Percentiles rank a stretch among this genome's conserved stretches.
Conservation (phyloP, 2,329 filamentous ascomycete genomes). For the Penicillium corylophilum region DNA sequence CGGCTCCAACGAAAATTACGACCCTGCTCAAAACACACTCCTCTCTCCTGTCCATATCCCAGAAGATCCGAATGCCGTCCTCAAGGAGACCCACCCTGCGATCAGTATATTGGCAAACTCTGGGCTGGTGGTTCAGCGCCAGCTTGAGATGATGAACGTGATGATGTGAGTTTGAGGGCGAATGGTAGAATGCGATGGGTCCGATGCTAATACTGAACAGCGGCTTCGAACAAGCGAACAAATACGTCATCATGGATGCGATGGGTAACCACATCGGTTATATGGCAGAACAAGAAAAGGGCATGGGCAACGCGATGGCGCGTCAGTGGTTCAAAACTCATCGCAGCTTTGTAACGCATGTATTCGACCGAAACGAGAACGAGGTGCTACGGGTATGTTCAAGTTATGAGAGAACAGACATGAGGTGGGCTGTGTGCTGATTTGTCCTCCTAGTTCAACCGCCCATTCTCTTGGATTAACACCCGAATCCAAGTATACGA, state of each 20-base stretch:
- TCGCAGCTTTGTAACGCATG: constrained; percentile 63
- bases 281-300: constrained; percentile 63
- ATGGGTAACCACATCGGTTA: constrained; percentile 63
- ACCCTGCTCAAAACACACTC: constrained; percentile 48
- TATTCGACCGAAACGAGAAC: constrained; percentile 61
- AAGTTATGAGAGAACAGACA: not conserved
- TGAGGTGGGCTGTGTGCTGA: not conserved
- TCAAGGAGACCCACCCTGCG: constrained; percentile 59
- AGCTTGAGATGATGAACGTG: constrained; percentile 66
- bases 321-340: constrained; percentile 63
- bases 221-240: constrained; percentile 66
- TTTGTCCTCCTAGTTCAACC: constrained; percentile 49
- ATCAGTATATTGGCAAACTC: constrained; percentile 60
- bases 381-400: constrained; percentile 55
- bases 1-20: constrained; percentile 43
- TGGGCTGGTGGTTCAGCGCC: constrained; percentile 61
- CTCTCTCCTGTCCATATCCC: constrained; percentile 62
- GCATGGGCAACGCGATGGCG: constrained; percentile 55
- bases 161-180: constrained; percentile 45
- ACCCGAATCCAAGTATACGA: constrained; percentile 59
- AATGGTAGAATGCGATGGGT: not conserved
- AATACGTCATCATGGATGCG: constrained; percentile 65
- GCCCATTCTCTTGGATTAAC: constrained; percentile 65
- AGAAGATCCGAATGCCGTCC: constrained; percentile 59
- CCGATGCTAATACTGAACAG: constrained; percentile 19